These are phyloP conservation scores for Microcyclosporella mali DNA, from an alignment of 2,329 filamentous ascomycete species.

Conservation along the genomic window DNA sequence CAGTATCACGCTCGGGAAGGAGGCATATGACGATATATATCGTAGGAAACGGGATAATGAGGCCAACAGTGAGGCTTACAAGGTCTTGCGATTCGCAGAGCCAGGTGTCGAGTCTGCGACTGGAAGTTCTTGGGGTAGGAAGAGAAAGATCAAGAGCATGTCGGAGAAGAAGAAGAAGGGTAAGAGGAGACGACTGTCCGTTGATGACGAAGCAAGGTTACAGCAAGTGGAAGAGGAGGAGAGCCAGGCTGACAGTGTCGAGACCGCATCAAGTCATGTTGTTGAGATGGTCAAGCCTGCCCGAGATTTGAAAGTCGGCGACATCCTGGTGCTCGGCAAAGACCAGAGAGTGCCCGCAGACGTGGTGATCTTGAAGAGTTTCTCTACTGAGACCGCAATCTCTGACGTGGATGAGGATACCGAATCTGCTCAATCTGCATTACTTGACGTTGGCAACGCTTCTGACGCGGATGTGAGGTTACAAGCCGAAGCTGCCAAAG, in stretches of 20 bases:
- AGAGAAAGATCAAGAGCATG: slow-evolving; percentile 28
- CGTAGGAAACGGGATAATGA: slow-evolving; percentile 81
- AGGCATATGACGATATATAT: slow-evolving; percentile 88
- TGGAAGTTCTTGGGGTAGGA: slow-evolving; percentile 19
- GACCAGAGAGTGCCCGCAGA: slow-evolving; percentile 92
- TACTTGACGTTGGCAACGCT: slow-evolving; percentile 22
- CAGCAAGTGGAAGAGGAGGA: slow-evolving; percentile 66
- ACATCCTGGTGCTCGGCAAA: slow-evolving; percentile 87
- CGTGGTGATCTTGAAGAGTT: slow-evolving; percentile 84
- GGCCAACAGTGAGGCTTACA: slow-evolving; percentile 87
- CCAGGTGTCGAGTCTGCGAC: slow-evolving; percentile 31
- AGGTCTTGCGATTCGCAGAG: slow-evolving; percentile 65
- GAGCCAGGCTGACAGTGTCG: slow-evolving; percentile 41
- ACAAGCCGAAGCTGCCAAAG: slow-evolving; percentile 22
- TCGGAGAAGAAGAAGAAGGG: slow-evolving; percentile 27
- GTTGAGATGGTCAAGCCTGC: slow-evolving; percentile 72
- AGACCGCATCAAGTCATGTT: slow-evolving; percentile 32
- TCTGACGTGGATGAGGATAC: not conserved
- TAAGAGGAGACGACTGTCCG: slow-evolving; percentile 27
- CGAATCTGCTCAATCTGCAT: slow-evolving; percentile 31
- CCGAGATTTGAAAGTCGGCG: slow-evolving; percentile 83
- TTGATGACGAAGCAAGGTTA: slow-evolving; percentile 41
- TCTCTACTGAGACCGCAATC: slow-evolving; percentile 48
- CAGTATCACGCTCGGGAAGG: slow-evolving; percentile 86
- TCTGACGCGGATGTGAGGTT: slow-evolving; percentile 14